These are phyloP conservation scores for Alternaria sp. DNA, from an alignment of 2,329 filamentous ascomycete species.

Conservation along the genomic window DNA sequence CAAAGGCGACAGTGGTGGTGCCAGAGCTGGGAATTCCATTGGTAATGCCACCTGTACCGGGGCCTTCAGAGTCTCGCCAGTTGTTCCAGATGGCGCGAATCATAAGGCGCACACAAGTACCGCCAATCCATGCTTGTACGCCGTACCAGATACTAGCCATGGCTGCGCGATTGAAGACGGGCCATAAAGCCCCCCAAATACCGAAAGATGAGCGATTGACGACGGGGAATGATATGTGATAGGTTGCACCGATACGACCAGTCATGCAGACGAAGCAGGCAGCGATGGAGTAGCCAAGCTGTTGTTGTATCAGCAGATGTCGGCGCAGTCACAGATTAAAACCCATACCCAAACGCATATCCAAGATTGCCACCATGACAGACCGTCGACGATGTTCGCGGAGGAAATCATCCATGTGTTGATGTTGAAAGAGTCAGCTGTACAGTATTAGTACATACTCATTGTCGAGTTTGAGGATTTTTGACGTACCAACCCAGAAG, in stretches of 20 bases:
- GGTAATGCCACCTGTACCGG: slow-evolving; percentile 59
- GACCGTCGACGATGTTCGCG: slow-evolving; percentile 77
- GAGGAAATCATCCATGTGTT: slow-evolving; percentile 96
- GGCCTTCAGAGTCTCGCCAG: slow-evolving; percentile 59
- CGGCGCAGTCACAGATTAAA: not conserved
- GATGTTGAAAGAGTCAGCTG: slow-evolving; percentile 57
- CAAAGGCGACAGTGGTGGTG: slow-evolving; percentile 77
- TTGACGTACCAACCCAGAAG: slow-evolving; percentile 73
- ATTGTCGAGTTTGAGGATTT: not conserved
- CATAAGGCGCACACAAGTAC: slow-evolving; percentile 85
- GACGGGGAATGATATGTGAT: slow-evolving; percentile 90
- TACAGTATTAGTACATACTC: slow-evolving; percentile 22
- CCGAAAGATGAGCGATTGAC: slow-evolving; percentile 81
- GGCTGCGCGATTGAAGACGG: slow-evolving; percentile 85
- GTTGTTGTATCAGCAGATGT: slow-evolving; percentile 10
- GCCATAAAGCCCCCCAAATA: slow-evolving; percentile 89
- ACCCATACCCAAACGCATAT: slow-evolving; percentile 72
- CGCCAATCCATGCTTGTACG: slow-evolving; percentile 84
- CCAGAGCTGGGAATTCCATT: slow-evolving; percentile 75
- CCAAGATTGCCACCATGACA: slow-evolving; percentile 88
- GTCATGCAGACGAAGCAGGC: slow-evolving; percentile 74
- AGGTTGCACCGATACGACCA: slow-evolving; percentile 83
- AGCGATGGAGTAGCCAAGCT: slow-evolving; percentile 78
- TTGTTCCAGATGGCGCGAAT: slow-evolving; percentile 82
- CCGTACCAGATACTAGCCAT: slow-evolving; percentile 91